Base-by-base conservation (phyloP, 148 eudicot species). In the Rhododendron henanense region DNA sequence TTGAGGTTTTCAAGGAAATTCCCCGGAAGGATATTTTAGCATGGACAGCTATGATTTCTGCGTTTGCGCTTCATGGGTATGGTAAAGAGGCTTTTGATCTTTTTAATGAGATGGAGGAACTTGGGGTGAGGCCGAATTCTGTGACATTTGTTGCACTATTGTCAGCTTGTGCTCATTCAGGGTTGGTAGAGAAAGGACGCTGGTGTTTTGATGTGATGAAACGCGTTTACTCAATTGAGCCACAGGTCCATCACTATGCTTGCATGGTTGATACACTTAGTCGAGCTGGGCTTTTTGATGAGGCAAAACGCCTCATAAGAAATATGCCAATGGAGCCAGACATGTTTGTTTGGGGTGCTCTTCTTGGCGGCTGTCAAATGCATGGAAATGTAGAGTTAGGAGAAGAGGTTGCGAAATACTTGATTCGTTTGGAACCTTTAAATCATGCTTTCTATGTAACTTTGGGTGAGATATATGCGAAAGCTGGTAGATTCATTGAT, bases 11-110 rank as follows among this genome's bases (percentile, higher is more conserved):
- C 53, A 88, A 77, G 37, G 86, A 83, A 61, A 90, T 94, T 92
- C 88, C 85, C 0, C 80, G 79, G 28, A 96, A 92, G 90, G 98
- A 96, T 89, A 91, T 94, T 86, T 78, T 93, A 78, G 92, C 98
- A 10, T 94, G 98, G 98, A 94, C 97, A 0, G 93, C 98, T 78
- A 96, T 96, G 98, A 93, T 96, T 61, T 94, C 98, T 1, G 94
- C 84, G 3, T 92, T 88, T 84, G 96, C 95, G 0, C 85, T 91
- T 83, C 89, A 94, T 88, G 96, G 95, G 77, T 87, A 86, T 87
- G 93, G 91, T 44, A 86, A 85, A 48, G 92, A 93, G 80, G 98
- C 98, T 78, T 87, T 95, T 69, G 82, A 83, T 84, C 88, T 93
- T 82, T 89, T 94, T 21, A 41, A 55, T 50, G 91, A 91, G 84